Evolutionary conservation across 441 rosid genomes (phyloP), one percentile per base, ranked within the genome.

Genomic region (Aquilaria agallochum): DNA sequence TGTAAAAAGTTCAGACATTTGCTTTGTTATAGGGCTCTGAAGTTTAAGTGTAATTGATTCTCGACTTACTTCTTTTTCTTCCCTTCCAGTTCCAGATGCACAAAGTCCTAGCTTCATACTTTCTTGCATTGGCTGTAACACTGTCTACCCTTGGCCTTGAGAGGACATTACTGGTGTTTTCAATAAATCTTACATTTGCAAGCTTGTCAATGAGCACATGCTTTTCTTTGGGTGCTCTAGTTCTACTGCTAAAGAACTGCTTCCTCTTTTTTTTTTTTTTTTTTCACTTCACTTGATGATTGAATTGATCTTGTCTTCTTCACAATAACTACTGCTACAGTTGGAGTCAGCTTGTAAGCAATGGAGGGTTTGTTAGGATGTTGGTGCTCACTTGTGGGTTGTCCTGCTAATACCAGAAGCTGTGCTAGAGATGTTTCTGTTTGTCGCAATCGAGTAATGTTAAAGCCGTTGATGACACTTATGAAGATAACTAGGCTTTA

Each of bases 121-220:
- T 84, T 47, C 10, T 89, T 65, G 95, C 90, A 0, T 68, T 94
- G 66, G 80, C 68, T 34, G 86, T 73, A 65, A 69, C 90, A 55
- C 93, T 97, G 2, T 66, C 77, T 74, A 80, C 88, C 52, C 95
- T 71, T 62, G 78, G 89, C 82, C 88, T 91, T n/a, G 97, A 94
- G 78, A 96, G 98, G 48, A 86, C 99, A 56, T 70, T 91, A 81
- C 64, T 94, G 97, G 98, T 94, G 81, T 63, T 20, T 50, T 32
- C 9, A 3, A 53, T 11, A 11, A 9, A 8, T 9, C 33, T 31
- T 53, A 91, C 74, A 63, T 91, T 83, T 52, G 69, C 86, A 55
- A 86, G 99, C 77, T 65, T 83, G 52, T 74, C 93, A 31, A 89
- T 86, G 95, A 83, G 79, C 4, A 90, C 92, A 59, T 87, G 95